phyloP scores from a whole-genome alignment of 78 protist genomes.

The Thecamonas trahens region DNA sequence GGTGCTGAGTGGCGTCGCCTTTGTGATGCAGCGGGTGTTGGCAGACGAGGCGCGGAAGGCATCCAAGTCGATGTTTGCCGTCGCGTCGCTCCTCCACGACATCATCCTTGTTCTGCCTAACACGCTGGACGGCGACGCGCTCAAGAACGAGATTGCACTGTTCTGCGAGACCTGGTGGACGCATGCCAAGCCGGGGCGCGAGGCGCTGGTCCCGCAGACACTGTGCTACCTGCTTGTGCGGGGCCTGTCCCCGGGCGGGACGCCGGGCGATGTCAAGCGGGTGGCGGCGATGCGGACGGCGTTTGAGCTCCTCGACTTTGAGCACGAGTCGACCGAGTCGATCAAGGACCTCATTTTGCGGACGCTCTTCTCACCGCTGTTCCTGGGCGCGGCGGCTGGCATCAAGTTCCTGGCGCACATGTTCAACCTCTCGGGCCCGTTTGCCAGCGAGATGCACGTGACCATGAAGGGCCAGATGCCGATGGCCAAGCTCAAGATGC shows the following conservation, averaged over 20 bases:
- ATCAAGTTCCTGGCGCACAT: neutral
- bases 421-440: neutral
- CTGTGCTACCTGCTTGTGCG: slow-evolving; percentile 11
- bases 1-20: no score
- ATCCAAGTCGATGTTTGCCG: no score
- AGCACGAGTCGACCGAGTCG: neutral
- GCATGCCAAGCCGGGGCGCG: no score
- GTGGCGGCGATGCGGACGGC: neutral
- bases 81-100: no score
- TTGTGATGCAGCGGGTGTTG: no score
- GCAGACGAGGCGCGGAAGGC: no score
- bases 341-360: slow-evolving; percentile 18
- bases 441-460: slow-evolving; percentile 9
- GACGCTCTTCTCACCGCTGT: neutral
- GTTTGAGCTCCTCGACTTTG: slow-evolving; percentile 6
- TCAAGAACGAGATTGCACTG: no score
- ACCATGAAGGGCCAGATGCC: slow-evolving; percentile 22
- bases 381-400: slow-evolving; percentile 9
- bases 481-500: neutral
- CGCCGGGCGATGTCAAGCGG: slow-evolving; percentile 1
- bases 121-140: no score
- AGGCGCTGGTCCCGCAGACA: no score
- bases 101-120: no score
- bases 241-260: slow-evolving; percentile 1
- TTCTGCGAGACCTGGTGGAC: no score